phyloP scores from a whole-genome alignment of 1,139 yeast species.

The Arxiozyma telluris region DNA sequence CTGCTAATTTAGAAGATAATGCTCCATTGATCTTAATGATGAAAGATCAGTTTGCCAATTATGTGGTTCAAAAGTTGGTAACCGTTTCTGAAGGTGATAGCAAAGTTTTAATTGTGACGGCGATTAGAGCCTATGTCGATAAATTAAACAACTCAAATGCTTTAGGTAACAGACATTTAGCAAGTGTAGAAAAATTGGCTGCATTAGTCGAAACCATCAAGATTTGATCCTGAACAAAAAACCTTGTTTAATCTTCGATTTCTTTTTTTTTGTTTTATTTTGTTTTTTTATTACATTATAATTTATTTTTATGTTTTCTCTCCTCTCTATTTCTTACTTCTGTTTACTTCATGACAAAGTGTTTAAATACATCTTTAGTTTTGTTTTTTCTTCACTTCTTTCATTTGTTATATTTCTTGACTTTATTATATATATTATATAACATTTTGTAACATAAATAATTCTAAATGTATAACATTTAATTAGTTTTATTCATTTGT shows the following conservation, averaged over 20 bases:
- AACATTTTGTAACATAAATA: not conserved
- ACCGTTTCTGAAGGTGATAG: conserved; percentile 70
- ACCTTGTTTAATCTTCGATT: not conserved
- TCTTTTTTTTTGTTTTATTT: not conserved
- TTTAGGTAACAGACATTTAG: conserved; percentile 54
- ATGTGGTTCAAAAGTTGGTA: conserved; percentile 89
- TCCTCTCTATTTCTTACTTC: not conserved
- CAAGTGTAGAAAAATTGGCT: conserved; percentile 75
- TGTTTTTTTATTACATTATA: not conserved
- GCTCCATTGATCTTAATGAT: conserved; percentile 76
- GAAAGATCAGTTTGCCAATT: conserved; percentile 96
- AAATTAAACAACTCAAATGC: conserved; percentile 27
- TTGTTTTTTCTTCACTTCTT: not conserved
- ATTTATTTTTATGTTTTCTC: not conserved
- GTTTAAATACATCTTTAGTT: too few species aligned
- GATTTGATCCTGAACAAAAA: conserved; percentile 9
- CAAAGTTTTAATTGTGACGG: conserved; percentile 50
- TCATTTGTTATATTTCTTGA: not conserved
- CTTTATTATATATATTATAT: not conserved
- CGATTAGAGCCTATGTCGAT: conserved; percentile 46
- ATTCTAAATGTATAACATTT: not conserved
- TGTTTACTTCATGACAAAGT: not conserved
- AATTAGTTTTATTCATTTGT: too few species aligned
- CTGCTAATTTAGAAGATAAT: conserved; percentile 41
- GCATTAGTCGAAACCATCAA: conserved; percentile 28